phyloP scores from a whole-genome alignment of 1,139 yeast genomes.

The Arxiozyma heterogenica region DNA sequence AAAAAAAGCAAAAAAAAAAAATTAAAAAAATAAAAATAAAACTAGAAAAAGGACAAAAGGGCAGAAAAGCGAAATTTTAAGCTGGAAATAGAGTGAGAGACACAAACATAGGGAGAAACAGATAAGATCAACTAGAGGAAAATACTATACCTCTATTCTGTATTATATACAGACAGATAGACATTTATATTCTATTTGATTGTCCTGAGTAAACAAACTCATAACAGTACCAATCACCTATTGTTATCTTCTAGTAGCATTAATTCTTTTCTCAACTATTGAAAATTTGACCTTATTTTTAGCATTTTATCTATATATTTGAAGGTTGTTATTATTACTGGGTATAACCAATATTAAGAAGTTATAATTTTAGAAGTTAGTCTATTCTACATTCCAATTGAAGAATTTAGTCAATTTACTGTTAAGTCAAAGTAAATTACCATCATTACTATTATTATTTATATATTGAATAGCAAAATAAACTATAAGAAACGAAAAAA shows the following conservation, averaged over 20 bases:
- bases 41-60: background rate
- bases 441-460: no score
- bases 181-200: background rate
- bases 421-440: background rate
- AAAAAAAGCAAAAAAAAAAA: no score
- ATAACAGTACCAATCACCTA: background rate
- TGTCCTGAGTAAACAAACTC: background rate
- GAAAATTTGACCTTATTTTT: background rate
- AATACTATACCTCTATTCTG: background rate
- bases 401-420: background rate
- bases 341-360: background rate
- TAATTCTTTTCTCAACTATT: no score
- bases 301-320: no score
- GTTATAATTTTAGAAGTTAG: no score
- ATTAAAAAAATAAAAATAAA: no score
- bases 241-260: background rate
- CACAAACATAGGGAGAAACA: background rate
- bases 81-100: background rate
- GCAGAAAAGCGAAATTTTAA: background rate
- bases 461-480: no score
- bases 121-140: background rate
- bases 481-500: no score
- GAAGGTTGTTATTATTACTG: background rate
- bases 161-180: no score
- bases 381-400: background rate